A percentile compares a stretch with the other conserved stretches of the same genome.
Evolutionary conservation across 306 rosid species (phyloP).

Genomic region (Sindora glabra): DNA sequence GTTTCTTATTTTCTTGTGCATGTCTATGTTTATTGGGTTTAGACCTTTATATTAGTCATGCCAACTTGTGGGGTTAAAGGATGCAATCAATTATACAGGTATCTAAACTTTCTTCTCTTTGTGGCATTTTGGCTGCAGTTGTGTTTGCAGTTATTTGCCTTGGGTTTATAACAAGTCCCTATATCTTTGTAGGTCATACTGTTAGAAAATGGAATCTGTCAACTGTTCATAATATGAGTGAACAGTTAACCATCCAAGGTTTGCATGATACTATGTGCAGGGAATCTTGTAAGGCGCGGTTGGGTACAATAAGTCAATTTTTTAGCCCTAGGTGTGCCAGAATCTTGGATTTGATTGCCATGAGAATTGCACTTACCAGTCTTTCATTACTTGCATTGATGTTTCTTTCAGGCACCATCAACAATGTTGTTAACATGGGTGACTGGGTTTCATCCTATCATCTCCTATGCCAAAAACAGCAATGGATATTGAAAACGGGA

Average conservation of each 20-base stretch:
- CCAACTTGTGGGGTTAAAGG: conserved; percentile 10
- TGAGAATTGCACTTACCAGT: no score
- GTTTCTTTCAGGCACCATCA: no score
- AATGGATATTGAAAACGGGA: neutral
- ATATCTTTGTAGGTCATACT: conserved; percentile 11
- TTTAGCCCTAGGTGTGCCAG: no score
- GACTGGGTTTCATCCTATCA: neutral
- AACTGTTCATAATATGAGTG: neutral
- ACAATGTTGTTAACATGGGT: neutral
- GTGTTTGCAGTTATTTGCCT: neutral
- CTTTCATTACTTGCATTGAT: no score
- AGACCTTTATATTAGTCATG: neutral
- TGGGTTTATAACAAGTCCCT: neutral
- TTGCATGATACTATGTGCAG: neutral
- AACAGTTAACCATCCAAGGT: neutral
- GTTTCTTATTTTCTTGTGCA: conserved; percentile 24
- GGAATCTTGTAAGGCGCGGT: neutral
- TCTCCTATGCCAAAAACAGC: neutral
- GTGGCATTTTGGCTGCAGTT: conserved; percentile 3
- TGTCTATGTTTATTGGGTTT: neutral
- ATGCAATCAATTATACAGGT: conserved; percentile 13
- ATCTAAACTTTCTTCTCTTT: conserved; percentile 1
- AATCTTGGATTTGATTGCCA: no score
- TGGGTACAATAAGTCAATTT: neutral
- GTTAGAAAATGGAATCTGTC: conserved; percentile 4